Base-by-base conservation (phyloP, 352 stramenopile species). In the Globisporangium cylindrosporum region DNA sequence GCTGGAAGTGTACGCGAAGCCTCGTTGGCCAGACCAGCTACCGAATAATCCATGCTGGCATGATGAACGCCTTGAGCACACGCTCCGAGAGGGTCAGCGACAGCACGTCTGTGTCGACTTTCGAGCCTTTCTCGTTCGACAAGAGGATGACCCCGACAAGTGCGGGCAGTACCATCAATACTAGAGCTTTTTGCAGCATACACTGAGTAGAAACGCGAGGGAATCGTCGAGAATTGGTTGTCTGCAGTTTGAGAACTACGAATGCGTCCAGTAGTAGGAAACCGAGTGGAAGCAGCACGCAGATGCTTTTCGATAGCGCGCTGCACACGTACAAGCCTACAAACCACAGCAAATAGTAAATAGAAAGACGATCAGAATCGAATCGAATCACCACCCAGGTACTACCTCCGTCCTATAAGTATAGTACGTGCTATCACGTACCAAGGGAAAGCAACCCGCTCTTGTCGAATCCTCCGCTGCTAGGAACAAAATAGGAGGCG, bases 1-100 rank as follows among this genome's bases (percentile, higher is more conserved):
- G 49, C 59, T 77, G 68, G 55, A 92, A 93, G 62, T 93, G 85
- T 9, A 74, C 72, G 9, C 82, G 78, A n/a, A 93, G 66, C 9
- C 70, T 62, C 20, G 67, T 36, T 4, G 85, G 85, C 78, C 78
- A 90, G 3, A 90, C 0, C 0, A 86, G 53, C 15, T 77, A 71
- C 2, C 64, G 65, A 10, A 84, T 14, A 9, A 78, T 70, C 73
- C 75, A 90, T 32, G 51, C 62, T 3, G 81, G 77, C 29, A 67
- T 72, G 25, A 78, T 72, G 20, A 76, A 46, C 2, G 66, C 68
- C 72, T 91, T 93, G 36, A 91, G 60, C 6, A 82, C 22, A 15
- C 82, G 73, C 66, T 93, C 74, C 15, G 15, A 59, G 6, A 73
- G 38, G 4, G 68, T 71, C 7, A 91, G 34, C 4, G 73, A 72